These are phyloP conservation scores for Amanita phalloides DNA, from an alignment of 768 basidiomycete species.

Conservation along the genomic window DNA sequence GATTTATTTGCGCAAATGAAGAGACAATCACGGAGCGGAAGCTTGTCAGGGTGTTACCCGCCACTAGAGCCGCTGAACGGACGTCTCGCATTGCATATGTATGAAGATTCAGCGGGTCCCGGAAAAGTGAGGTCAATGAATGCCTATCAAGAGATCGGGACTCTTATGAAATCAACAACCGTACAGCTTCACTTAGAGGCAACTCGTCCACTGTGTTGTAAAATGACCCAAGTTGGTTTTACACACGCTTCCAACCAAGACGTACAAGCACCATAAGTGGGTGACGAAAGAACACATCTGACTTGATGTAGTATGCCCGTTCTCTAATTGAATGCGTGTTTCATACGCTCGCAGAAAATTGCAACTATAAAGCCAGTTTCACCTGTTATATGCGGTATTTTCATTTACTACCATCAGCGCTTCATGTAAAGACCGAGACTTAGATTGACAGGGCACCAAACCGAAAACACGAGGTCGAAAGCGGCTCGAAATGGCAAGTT, in stretches of 20 bases:
- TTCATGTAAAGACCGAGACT: conserved; percentile 1
- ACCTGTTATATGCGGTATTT: background rate
- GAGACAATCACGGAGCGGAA: background rate
- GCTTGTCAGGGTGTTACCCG: background rate
- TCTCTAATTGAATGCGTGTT: background rate
- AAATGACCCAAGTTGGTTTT: too few species aligned
- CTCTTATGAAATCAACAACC: too few species aligned
- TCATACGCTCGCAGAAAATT: background rate
- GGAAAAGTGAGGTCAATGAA: too few species aligned
- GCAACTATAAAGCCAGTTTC: background rate
- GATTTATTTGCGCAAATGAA: background rate
- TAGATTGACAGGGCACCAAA: conserved; percentile 1
- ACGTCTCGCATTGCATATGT: background rate
- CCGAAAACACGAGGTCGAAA: background rate
- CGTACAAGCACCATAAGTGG: too few species aligned
- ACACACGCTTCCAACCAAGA: too few species aligned
- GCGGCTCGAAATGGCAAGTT: background rate
- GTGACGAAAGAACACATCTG: background rate
- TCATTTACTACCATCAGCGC: conserved; percentile 1
- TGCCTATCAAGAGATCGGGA: too few species aligned
- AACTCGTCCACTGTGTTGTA: too few species aligned
- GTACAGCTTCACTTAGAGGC: too few species aligned
- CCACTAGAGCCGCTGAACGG: background rate
- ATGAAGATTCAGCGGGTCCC: background rate
- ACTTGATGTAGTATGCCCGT: background rate